Percentiles rank a stretch among this genome's conserved stretches.
Evolutionary conservation across 805 yeast genomes (phyloP).

Genomic region (Candida coquimbonensis): DNA sequence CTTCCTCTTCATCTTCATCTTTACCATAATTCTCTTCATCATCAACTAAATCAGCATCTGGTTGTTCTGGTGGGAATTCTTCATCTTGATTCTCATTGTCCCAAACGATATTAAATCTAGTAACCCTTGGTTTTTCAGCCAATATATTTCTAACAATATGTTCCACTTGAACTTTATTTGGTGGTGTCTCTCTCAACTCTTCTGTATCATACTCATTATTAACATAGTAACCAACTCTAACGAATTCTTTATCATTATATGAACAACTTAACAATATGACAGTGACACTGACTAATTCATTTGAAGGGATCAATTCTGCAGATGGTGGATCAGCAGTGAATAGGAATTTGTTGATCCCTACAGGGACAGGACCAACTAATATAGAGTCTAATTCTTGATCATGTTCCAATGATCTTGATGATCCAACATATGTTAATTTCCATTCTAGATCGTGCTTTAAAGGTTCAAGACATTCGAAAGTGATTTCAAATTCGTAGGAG

Average conservation of each 20-base stretch:
- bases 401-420: slow-evolving; percentile 88
- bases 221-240: slow-evolving; percentile 94
- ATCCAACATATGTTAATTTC: slow-evolving; percentile 96
- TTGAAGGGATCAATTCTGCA: slow-evolving; percentile 92
- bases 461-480: slow-evolving; percentile 94
- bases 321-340: slow-evolving; percentile 96
- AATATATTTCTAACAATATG: slow-evolving; percentile 89
- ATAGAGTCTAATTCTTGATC: slow-evolving; percentile 96
- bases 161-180: slow-evolving; percentile 86
- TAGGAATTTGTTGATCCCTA: slow-evolving; percentile 89
- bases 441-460: slow-evolving; percentile 83
- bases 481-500: slow-evolving; percentile 93
- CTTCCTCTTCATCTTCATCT: slow-evolving; percentile 43
- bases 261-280: slow-evolving; percentile 90
- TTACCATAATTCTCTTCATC: slow-evolving; percentile 57
- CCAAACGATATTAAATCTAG: slow-evolving; percentile 96
- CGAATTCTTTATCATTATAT: slow-evolving; percentile 90
- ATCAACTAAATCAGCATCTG: slow-evolving; percentile 54
- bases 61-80: slow-evolving; percentile 74
- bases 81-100: slow-evolving; percentile 66
- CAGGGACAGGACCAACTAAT: slow-evolving; percentile 98
- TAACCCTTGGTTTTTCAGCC: slow-evolving; percentile 97
- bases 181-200: slow-evolving; percentile 89
- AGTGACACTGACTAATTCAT: slow-evolving; percentile 91
- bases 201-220: slow-evolving; percentile 95